These are phyloP conservation scores for Davidsoniella eucalypti DNA, from an alignment of 2,329 filamentous ascomycete genomes.

Conservation along the genomic window DNA sequence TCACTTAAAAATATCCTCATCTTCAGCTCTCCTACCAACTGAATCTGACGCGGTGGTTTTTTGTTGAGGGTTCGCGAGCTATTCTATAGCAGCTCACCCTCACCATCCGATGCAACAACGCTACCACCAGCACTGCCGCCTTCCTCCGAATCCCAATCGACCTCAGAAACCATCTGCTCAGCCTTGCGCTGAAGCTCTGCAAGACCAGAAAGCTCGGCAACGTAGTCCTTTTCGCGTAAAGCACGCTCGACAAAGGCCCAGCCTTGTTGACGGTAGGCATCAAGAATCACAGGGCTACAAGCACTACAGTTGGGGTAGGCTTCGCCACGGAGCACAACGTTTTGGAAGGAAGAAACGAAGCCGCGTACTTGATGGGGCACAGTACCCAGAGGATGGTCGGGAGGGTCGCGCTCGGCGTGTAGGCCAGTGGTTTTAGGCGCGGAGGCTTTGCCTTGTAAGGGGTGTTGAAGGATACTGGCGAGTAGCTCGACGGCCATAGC, in stretches of 20 bases:
- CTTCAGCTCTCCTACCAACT: too few species aligned
- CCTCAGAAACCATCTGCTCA: constrained; percentile 31
- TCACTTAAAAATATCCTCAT: too few species aligned
- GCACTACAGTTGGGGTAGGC: constrained; percentile 72
- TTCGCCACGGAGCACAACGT: constrained; percentile 53
- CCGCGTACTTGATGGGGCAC: constrained; percentile 71
- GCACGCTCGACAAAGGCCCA: constrained; percentile 68
- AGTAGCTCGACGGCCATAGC: constrained; percentile 81
- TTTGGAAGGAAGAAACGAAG: constrained; percentile 58
- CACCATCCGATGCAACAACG: constrained; percentile 29
- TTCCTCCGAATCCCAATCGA: constrained; percentile 42
- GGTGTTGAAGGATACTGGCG: constrained; percentile 76
- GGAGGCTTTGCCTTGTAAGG: constrained; percentile 44
- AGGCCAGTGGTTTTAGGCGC: constrained; percentile 34
- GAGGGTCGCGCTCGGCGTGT: constrained; percentile 36
- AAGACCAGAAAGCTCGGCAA: constrained; percentile 58
- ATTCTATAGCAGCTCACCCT: constrained; percentile 33
- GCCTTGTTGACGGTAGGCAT: constrained; percentile 47
- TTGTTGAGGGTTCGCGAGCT: background rate
- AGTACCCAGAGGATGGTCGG: constrained; percentile 45
- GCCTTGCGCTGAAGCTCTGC: constrained; percentile 52
- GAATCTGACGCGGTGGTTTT: background rate
- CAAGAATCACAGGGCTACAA: constrained; percentile 54
- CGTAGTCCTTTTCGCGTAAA: constrained; percentile 58
- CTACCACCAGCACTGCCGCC: constrained; percentile 14